Conservation (phyloP, 495 filamentous ascomycete genomes). For the Podospora fimiseda region DNA sequence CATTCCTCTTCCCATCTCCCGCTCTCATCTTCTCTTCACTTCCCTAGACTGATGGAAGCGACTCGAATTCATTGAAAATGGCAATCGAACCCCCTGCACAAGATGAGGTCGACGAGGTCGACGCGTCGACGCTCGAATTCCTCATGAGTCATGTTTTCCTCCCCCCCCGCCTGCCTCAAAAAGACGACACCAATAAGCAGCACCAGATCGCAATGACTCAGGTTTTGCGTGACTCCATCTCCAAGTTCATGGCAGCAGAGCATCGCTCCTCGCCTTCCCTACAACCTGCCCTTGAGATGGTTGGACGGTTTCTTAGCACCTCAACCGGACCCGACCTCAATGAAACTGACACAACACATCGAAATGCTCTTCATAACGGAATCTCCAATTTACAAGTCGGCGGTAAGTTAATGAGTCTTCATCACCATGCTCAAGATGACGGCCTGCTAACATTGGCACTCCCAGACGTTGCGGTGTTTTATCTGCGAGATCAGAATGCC, state of each 20-base stretch:
- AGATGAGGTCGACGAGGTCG: not conserved
- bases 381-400: conserved; percentile 1
- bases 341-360: not conserved
- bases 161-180: conserved; percentile 50
- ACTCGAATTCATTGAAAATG: not conserved
- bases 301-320: not conserved
- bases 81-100: not conserved
- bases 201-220: conserved; percentile 12
- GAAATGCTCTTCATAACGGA: not conserved
- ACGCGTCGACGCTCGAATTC: conserved; percentile 23
- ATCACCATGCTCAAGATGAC: not conserved
- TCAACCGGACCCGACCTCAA: not conserved
- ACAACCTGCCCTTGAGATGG: not conserved
- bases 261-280: not conserved
- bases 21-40: too few relatives aligned
- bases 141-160: conserved; percentile 55
- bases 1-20: too few relatives aligned
- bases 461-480: conserved; percentile 19
- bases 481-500: conserved; percentile 54
- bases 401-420: conserved; percentile 11
- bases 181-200: conserved; percentile 26
- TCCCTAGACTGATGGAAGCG: too few relatives aligned
- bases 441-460: not conserved
- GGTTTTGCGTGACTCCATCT: conserved; percentile 14
- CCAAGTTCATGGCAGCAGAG: not conserved